Base-by-base conservation (phyloP, 441 rosid species). In the Geranium incanum region DNA sequence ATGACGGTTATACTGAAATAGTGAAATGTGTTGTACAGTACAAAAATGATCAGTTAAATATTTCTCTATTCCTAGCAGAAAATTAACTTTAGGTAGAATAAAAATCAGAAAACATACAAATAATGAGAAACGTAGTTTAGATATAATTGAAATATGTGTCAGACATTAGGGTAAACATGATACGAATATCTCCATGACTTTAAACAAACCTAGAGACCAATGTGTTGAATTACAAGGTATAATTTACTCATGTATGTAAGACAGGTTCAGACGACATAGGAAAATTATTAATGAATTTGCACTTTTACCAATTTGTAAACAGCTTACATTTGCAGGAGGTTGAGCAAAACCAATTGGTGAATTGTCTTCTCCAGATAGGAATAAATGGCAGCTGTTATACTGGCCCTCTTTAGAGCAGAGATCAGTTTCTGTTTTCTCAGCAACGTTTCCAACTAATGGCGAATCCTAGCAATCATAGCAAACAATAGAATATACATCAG, bases 331-430 rank as follows among this genome's bases (percentile, higher is more conserved):
- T 8, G 72, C 79, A 5, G 82, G 77, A 43, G 86, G 78, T n/a
- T 79, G 68, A 70, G 73, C 16, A 71, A 71, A 64, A 45, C 79
- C 70, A 41, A 36, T 55, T 1, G 70, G 82, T 0, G 83, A 80
- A 76, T 67, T 64, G 63, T 76, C 85, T 77, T 85, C 86, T 69
- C 83, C 90, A 2, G 89, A 85, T 71, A 83, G 75, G 71, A 76
- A 73, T 68, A 88, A 66, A 60, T 38, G 79, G 60, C 76, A 83
- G 64, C 73, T 60, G 28, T 72, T 37, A 18, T 72, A 72, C 67
- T 76, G 67, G n/a, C 74, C 72, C 36, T 73, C 80, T 36, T 59
- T 76, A 1, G 74, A 50, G 4, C 45, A 19, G n/a, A 13, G 39
- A 28, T 72, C 75, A 13, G 33, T 64, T 23, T 64, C 70, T n/a